Base-by-base conservation (phyloP, 2,329 filamentous ascomycete genomes). In the Fusarium sp. region DNA sequence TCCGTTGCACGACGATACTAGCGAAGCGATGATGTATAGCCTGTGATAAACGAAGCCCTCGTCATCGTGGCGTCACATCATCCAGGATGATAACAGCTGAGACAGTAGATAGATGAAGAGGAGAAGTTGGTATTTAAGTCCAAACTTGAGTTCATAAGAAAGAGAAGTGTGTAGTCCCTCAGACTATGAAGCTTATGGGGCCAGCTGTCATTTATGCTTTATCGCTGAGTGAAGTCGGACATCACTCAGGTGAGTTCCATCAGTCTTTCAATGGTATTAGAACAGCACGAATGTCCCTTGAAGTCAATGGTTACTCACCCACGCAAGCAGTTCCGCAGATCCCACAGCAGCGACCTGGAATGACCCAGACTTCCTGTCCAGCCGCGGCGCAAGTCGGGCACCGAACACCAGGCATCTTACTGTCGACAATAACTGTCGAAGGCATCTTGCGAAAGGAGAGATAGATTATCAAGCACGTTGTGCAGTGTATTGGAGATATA, bases 291-390 rank as follows among this genome's bases (percentile, higher is more conserved):
- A 21, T 30, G 32, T 30, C 9, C 5, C 5, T 5, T 16, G 12
- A 8, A 25, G 23, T 4, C 4, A 7, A n/a, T 32, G 6, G 2
- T 1, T 32, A 8, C 50, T 25, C 4, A 40, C 50, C 33, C 2
- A 54, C 5, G 12, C 53, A 57, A 25, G 53, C 28, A 19, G 53
- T 57, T 8, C 53, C 53, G 28, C 53, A 57, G 6, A 15, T 9
- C 6, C 53, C 53, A 32, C 53, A 57, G n/a, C 0, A 44, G 25
- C 53, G 53, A 16, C 53, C 53, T 19, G 53, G 53, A 33, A 57
- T 57, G 4, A 57, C 53, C 53, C 53, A 57, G 16, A 57, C 38
- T 33, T 57, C 53, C 2, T 57, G 13, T 16, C 53, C 53, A 6
- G 13, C 37, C 5, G 28, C 18, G 3, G 38, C 38, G n/a, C 53